phyloP scores from a whole-genome alignment of 2,329 filamentous ascomycete genomes.

The Penicillium glabrum region DNA sequence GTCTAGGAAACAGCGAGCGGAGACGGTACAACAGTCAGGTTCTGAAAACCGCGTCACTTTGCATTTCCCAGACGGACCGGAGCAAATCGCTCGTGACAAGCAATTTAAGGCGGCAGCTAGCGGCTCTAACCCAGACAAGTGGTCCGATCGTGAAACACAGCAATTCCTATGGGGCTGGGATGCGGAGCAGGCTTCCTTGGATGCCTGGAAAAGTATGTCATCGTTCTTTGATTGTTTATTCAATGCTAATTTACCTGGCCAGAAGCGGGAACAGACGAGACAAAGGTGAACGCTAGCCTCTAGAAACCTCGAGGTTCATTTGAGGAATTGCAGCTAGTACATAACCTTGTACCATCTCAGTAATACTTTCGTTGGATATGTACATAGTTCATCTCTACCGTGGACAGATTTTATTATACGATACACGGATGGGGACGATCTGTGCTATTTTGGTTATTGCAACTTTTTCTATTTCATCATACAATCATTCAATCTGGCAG shows the following conservation, averaged over 20 bases:
- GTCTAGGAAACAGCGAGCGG: conserved; percentile 40
- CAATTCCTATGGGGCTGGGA: conserved; percentile 44
- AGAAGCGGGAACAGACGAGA: conserved; percentile 5
- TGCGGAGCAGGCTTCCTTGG: conserved; percentile 33
- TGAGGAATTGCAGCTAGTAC: not conserved
- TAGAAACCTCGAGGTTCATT: not conserved
- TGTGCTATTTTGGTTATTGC: conserved; percentile 13
- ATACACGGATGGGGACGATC: not conserved
- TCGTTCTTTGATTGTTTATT: not conserved
- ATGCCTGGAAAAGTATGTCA: conserved; percentile 31
- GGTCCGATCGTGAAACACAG: conserved; percentile 65
- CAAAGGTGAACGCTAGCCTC: conserved; percentile 16
- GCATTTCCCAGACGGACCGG: conserved; percentile 40
- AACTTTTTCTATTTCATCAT: conserved; percentile 25
- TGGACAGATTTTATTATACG: not conserved
- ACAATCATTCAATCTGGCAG: conserved; percentile 22
- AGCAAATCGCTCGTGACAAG: conserved; percentile 44
- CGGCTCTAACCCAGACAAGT: conserved; percentile 57
- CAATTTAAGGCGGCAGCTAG: conserved; percentile 30
- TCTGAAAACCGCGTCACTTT: conserved; percentile 37
- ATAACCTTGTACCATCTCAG: not conserved
- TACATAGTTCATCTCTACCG: conserved; percentile 1
- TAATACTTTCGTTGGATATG: conserved; percentile 6
- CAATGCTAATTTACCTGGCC: conserved; percentile 3
- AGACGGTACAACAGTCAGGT: conserved; percentile 39